Conservation (phyloP, 129 eudicot species). For the Tagetes patula region DNA sequence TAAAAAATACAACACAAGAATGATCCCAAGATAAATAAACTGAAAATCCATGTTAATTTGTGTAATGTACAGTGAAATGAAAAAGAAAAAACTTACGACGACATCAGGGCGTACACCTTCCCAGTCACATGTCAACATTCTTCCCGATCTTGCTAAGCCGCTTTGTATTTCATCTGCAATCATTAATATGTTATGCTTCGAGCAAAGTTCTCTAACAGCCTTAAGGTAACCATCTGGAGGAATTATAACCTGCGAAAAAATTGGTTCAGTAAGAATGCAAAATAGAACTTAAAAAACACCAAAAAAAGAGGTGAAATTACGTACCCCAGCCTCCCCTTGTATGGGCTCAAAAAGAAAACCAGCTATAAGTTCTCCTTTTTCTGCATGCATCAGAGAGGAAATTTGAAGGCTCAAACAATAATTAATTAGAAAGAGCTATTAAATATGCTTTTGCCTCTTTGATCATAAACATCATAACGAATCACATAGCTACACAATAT, state of each 20-base stretch:
- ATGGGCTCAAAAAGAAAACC: constrained; percentile 97
- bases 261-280: not conserved
- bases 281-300: not conserved
- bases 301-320: constrained; percentile 17
- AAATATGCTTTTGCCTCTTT: not conserved
- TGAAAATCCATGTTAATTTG: not conserved
- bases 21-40: not conserved
- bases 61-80: not conserved
- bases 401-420: not conserved
- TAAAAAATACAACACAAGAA: constrained; percentile 16
- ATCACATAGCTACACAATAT: not conserved
- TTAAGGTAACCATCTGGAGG: constrained; percentile 93
- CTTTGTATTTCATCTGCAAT: constrained; percentile 99
- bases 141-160: constrained; percentile 93
- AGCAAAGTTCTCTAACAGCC: constrained; percentile 90
- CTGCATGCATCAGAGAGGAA: constrained; percentile 39
- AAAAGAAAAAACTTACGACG: constrained; percentile 54
- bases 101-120: constrained; percentile 92
- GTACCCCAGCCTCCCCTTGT: constrained; percentile 99
- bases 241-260: constrained; percentile 66
- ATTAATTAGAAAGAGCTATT: not conserved
- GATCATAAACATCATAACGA: constrained; percentile 8
- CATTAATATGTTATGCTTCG: constrained; percentile 78
- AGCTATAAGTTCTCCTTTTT: constrained; percentile 86
- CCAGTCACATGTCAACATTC: constrained; percentile 97